Conservation (phyloP, 345 rosid species). For the Sonneratia caseolaris region DNA sequence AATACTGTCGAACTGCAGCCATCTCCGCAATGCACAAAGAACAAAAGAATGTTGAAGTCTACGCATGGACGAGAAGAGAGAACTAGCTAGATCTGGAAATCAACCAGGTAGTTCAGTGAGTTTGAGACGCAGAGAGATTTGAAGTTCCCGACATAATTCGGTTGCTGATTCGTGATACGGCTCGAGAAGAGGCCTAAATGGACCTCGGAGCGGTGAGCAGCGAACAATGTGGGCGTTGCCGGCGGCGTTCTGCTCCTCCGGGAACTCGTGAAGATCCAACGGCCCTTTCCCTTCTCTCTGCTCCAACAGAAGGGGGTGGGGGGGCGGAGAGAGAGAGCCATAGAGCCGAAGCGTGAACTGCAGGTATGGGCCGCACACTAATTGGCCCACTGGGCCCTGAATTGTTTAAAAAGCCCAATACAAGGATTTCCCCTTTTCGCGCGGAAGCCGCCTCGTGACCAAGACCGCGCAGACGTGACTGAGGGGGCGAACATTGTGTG, state of each 20-base stretch:
- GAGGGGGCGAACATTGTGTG: slow-evolving; percentile 2
- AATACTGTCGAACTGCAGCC: not conserved
- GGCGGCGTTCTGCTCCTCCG: not conserved
- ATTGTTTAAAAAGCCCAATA: not conserved
- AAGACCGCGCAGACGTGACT: not conserved
- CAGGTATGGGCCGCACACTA: not conserved
- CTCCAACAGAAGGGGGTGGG: not conserved
- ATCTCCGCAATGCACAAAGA: not conserved
- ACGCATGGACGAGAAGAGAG: not conserved
- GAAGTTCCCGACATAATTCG: not conserved
- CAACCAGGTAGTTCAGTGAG: not conserved
- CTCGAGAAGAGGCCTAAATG: not conserved
- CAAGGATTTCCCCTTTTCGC: too few species aligned
- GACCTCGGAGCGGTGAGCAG: not conserved
- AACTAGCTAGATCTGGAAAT: not conserved
- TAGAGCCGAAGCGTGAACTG: not conserved
- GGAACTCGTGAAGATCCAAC: not conserved
- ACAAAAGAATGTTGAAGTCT: not conserved
- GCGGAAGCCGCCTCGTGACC: too few species aligned
- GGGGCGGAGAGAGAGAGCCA: not conserved
- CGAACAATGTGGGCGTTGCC: not conserved
- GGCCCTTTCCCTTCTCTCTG: not conserved
- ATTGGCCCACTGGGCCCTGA: not conserved
- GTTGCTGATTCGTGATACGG: not conserved
- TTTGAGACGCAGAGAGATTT: not conserved